phyloP scores from a whole-genome alignment of 116 monocot genomes.

The Cymodocea nodosa region DNA sequence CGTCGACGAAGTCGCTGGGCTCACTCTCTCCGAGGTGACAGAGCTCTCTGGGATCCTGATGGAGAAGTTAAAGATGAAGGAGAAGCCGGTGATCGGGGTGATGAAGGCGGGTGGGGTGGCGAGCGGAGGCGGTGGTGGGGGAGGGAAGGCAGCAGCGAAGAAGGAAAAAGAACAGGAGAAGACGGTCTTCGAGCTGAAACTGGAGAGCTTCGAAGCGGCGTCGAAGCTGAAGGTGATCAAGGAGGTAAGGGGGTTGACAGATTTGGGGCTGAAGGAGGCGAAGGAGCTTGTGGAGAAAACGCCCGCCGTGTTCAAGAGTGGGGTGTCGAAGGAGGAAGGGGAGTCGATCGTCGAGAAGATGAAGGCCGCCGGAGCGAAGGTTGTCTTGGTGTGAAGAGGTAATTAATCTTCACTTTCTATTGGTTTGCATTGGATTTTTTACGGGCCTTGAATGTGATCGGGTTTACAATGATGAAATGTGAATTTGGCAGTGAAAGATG shows the following conservation, averaged over 20 bases:
- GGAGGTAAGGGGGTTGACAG: constrained; percentile 30
- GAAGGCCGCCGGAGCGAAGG: constrained; percentile 39
- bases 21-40: constrained; percentile 54
- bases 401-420: background rate
- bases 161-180: constrained; percentile 67
- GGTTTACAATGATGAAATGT: too few species aligned
- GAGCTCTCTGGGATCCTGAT: constrained; percentile 61
- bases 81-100: constrained; percentile 45
- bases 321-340: constrained; percentile 31
- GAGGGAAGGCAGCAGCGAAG: constrained; percentile 10
- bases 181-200: constrained; percentile 85
- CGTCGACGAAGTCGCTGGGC: constrained; percentile 73
- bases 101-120: constrained; percentile 37
- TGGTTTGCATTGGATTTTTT: too few species aligned
- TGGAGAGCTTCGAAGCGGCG: constrained; percentile 72
- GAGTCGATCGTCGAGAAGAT: constrained; percentile 30
- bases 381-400: constrained; percentile 18
- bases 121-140: constrained; percentile 2
- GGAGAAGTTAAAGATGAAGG: constrained; percentile 26
- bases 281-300: constrained; percentile 41
- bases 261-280: constrained; percentile 37
- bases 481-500: too few species aligned
- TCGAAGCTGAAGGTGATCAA: constrained; percentile 50
- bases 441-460: too few species aligned
- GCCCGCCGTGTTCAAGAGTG: constrained; percentile 24